Base-by-base conservation (phyloP, 1,139 yeast genomes). In the Hanseniaspora uvarum region DNA sequence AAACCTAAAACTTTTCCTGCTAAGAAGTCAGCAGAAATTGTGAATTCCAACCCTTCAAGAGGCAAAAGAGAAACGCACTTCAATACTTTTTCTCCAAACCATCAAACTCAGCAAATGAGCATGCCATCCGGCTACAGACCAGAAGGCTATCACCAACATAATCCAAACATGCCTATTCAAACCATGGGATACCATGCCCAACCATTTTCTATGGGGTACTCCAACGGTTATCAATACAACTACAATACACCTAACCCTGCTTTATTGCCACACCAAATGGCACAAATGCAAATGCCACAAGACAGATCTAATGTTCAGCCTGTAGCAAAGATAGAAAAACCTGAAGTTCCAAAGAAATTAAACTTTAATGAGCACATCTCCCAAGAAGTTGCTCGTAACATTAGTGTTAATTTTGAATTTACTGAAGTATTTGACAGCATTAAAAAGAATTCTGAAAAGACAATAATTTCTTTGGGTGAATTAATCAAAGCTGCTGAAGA, bases 401-500 rank as follows among this genome's bases (percentile, higher is more conserved):
- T 44, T 18, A 30, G 36, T 31, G 37, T 44, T 21, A 44, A 44
- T 18, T 33, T 30, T 21, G 46, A 44, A 16, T 44, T 30, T 14
- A 30, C 46, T 12, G 46, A 44, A 10, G 37, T 44, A 1, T 44
- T 44, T 21, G 46, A 44, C 18, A 31, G 36, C 24, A 44, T 44
- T 23, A 44, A 44, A 26, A 44, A 44, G 31, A 44, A 31, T 19
- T 44, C 46, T 6, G 46, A 44, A 14, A 44, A 31, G 26, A 31
- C 37, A 8, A 44, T 44, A 4, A n/a, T 21, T 19, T 37, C 40
- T 4, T 19, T 50, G 23, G 39, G 38, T 14, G 53, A 44, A 36
- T 24, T 50, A 18, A 46, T 44, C 14, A 43, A 43, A 30, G 31
- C 36, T 30, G 23, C 39, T 30, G 48, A 36, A n/a, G 46, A 43